Evolutionary conservation across 306 rosid genomes (phyloP).

Genomic region (Oemleria cerasiformis): DNA sequence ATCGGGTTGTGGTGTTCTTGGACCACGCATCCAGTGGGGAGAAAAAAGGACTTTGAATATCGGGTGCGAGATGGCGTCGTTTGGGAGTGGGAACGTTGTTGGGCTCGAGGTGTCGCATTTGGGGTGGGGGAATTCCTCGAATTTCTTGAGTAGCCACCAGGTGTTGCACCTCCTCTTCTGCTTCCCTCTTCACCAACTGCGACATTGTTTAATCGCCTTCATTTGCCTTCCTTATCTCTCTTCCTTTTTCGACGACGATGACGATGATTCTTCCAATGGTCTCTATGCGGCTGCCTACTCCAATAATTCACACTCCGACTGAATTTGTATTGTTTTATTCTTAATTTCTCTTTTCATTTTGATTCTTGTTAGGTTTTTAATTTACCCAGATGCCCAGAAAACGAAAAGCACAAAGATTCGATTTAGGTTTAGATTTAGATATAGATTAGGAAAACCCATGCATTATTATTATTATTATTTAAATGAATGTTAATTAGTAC

Average conservation of each 20-base stretch:
- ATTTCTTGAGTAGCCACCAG: slow-evolving; percentile 43
- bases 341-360: neutral
- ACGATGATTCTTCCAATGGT: slow-evolving; percentile 3
- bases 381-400: slow-evolving; percentile 4
- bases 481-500: too few relatives aligned
- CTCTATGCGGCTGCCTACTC: neutral
- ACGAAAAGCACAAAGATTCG: too few relatives aligned
- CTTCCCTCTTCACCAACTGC: slow-evolving; percentile 46
- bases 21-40: slow-evolving; percentile 86
- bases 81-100: slow-evolving; percentile 55
- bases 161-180: slow-evolving; percentile 67
- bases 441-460: too few relatives aligned
- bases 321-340: neutral
- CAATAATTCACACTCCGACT: slow-evolving; percentile 30
- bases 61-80: slow-evolving; percentile 47
- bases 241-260: neutral
- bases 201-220: slow-evolving; percentile 34
- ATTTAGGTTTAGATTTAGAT: too few relatives aligned
- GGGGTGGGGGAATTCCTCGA: slow-evolving; percentile 99
- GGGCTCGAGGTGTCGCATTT: slow-evolving; percentile 95
- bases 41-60: slow-evolving; percentile 49
- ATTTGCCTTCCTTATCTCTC: slow-evolving; percentile 28
- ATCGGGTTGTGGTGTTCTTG: slow-evolving; percentile 59
- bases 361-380: neutral
- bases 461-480: too few relatives aligned